phyloP scores from a whole-genome alignment of 2,329 filamentous ascomycete species.

The Ophiocordyceps camponoti-rufipedis region DNA sequence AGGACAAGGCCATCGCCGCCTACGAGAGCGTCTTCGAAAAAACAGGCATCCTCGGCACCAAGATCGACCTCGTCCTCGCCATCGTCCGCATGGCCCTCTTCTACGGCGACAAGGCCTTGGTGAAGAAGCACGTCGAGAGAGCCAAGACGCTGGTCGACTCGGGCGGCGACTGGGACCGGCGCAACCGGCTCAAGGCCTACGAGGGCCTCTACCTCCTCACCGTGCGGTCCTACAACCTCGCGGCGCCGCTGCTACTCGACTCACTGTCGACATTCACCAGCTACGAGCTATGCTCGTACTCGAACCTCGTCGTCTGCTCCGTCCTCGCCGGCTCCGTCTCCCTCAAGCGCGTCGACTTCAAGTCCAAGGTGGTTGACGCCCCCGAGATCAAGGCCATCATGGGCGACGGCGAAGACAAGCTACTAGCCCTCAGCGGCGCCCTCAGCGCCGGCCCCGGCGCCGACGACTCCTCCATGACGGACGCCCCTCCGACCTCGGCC shows the following conservation, averaged over 20 bases:
- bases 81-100: slow-evolving; percentile 93
- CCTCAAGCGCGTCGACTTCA: slow-evolving; percentile 94
- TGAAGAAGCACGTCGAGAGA: slow-evolving; percentile 86
- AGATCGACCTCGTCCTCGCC: slow-evolving; percentile 91
- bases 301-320: slow-evolving; percentile 82
- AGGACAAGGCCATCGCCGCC: slow-evolving; percentile 87
- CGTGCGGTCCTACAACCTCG: slow-evolving; percentile 73
- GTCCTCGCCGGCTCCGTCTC: slow-evolving; percentile 89
- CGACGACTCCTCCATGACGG: slow-evolving; percentile 40
- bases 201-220: slow-evolving; percentile 88
- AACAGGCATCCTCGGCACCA: slow-evolving; percentile 88
- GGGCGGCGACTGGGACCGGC: slow-evolving; percentile 94
- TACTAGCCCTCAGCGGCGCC: slow-evolving; percentile 63
- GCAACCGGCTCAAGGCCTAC: slow-evolving; percentile 97
- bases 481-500: background rate
- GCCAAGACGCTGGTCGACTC: slow-evolving; percentile 81
- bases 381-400: slow-evolving; percentile 97
- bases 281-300: slow-evolving; percentile 96
- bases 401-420: slow-evolving; percentile 73
- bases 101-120: slow-evolving; percentile 80
- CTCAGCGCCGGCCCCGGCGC: slow-evolving; percentile 66
- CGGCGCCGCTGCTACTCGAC: slow-evolving; percentile 85
- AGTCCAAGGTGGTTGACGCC: slow-evolving; percentile 95
- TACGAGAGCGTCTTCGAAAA: slow-evolving; percentile 93
- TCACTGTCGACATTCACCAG: slow-evolving; percentile 96